Evolutionary conservation across 1,139 yeast species (phyloP), one percentile per base, ranked within the genome.

Genomic region (Zygoascus sp.): DNA sequence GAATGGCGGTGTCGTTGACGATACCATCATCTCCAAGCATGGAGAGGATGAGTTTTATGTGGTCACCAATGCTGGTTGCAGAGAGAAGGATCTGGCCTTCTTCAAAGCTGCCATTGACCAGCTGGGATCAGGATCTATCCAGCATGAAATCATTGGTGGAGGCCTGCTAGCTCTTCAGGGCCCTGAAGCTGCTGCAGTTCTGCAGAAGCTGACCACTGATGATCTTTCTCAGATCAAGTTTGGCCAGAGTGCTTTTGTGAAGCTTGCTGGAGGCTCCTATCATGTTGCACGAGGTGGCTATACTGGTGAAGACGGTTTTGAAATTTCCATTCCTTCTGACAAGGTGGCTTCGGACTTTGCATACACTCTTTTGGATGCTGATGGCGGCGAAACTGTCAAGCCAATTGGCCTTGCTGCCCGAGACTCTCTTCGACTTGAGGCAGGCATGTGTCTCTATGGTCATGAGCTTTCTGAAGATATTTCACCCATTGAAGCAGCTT

Each of bases 271-370:
- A 16, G 65, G 61, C 46, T 56, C 61, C 47, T 63, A 85, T 50
- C 95, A 88, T 61, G 75, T 87, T 27, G 88, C 96, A 8, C 82
- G 98, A 67, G 87, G 96, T 22, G 98, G 98, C 1, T 92, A 92
- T 70, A 92, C 98, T 3, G 98, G 98, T 25, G 98, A 92, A 68
- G 98, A 92, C 64, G 98, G 98, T 1, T 90, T 92, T 65, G 98
- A 92, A 53, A 77, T 92, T 52, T 83, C 95, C 9, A 81, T 92
- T 51, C 87, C 92, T 15, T 75, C 76, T 47, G 69, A 68, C 9
- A 64, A 67, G 5, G 79, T 79, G 44, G 81, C 92, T 2, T 66
- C 72, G 43, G 79, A 76, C 2, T 79, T 92, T 57, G 81, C 94
- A 49, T 70, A 76, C 53, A 70, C 77, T 11, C 68, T 92, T 50